Conservation (phyloP, 2,329 filamentous ascomycete genomes). For the Stemphylium lycopersici region DNA sequence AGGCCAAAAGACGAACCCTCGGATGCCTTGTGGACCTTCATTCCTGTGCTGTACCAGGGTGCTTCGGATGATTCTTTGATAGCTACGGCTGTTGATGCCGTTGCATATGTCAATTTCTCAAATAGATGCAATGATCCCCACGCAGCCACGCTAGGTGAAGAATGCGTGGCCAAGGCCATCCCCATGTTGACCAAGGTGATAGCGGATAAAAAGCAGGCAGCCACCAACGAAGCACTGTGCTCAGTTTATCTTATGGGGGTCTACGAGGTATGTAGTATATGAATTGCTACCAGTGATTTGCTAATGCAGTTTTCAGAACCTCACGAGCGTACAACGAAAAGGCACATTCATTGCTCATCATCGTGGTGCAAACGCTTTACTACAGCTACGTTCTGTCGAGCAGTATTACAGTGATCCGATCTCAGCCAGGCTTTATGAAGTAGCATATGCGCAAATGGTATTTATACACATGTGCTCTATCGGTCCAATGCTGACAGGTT, state of each 20-base stretch:
- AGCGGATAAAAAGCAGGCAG: slow-evolving; percentile 27
- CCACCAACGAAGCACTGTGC: slow-evolving; percentile 31
- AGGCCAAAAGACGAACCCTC: slow-evolving; percentile 22
- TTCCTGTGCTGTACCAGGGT: slow-evolving; percentile 33
- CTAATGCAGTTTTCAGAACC: slow-evolving; percentile 21
- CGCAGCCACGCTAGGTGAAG: slow-evolving; percentile 30
- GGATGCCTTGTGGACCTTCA: slow-evolving; percentile 36
- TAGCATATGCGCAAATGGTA: slow-evolving; percentile 36
- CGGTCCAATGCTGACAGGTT: slow-evolving; percentile 16
- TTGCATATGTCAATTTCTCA: slow-evolving; percentile 38
- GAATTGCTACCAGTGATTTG: neutral
- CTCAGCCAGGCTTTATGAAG: slow-evolving; percentile 37
- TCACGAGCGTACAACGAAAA: slow-evolving; percentile 26
- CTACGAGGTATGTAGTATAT: slow-evolving; percentile 29
- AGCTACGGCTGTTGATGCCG: slow-evolving; percentile 29
- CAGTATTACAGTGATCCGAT: slow-evolving; percentile 32
- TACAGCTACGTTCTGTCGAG: slow-evolving; percentile 34
- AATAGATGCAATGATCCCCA: slow-evolving; percentile 33
- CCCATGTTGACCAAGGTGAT: slow-evolving; percentile 32
- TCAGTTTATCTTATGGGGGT: slow-evolving; percentile 40
- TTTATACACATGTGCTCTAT: neutral
- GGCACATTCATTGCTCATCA: slow-evolving; percentile 35
- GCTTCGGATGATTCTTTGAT: slow-evolving; percentile 31
- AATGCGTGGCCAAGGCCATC: slow-evolving; percentile 30
- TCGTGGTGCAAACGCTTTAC: slow-evolving; percentile 35